Conservation (phyloP, 2,329 filamentous ascomycete genomes). For the Harringtonia lauricola region DNA sequence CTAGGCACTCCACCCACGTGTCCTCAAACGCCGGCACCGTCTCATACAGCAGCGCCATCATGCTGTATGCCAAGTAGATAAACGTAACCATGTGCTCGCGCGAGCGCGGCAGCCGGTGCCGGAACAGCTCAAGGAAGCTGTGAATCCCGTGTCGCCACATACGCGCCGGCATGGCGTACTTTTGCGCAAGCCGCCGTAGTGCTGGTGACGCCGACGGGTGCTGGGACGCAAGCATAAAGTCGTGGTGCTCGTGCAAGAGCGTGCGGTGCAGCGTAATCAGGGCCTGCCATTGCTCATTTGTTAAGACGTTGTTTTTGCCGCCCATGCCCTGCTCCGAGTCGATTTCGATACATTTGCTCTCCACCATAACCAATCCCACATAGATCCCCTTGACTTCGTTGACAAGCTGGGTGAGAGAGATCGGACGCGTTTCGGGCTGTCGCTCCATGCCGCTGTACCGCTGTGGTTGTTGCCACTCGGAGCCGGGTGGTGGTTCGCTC, state of each 20-base stretch:
- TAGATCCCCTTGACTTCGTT: too few species aligned
- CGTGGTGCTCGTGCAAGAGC: too few species aligned
- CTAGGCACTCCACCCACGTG: slow-evolving; percentile 89
- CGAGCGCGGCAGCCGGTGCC: too few species aligned
- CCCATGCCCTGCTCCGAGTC: slow-evolving; percentile 45
- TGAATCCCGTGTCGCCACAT: slow-evolving; percentile 96
- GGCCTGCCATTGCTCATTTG: too few species aligned
- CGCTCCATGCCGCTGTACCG: slow-evolving; percentile 12
- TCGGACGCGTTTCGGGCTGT: slow-evolving; percentile 55
- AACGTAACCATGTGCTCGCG: too few species aligned
- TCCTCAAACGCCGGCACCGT: slow-evolving; percentile 74
- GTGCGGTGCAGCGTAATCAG: too few species aligned
- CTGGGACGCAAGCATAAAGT: too few species aligned
- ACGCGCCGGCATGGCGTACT: slow-evolving; percentile 82
- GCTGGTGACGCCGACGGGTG: slow-evolving; percentile 67
- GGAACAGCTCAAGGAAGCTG: slow-evolving; percentile 78
- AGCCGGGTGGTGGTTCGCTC: too few species aligned
- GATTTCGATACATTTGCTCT: slow-evolving; percentile 77
- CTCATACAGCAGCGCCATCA: slow-evolving; percentile 80
- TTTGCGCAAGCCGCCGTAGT: slow-evolving; percentile 57
- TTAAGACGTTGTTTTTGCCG: too few species aligned
- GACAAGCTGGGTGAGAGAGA: slow-evolving; percentile 68
- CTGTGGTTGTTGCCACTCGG: too few species aligned
- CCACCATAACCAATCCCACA: slow-evolving; percentile 72
- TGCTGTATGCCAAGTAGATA: too few species aligned